Evolutionary conservation across 345 rosid species (phyloP), one percentile per base, ranked within the genome.

Genomic region (Bruguiera parviflora): DNA sequence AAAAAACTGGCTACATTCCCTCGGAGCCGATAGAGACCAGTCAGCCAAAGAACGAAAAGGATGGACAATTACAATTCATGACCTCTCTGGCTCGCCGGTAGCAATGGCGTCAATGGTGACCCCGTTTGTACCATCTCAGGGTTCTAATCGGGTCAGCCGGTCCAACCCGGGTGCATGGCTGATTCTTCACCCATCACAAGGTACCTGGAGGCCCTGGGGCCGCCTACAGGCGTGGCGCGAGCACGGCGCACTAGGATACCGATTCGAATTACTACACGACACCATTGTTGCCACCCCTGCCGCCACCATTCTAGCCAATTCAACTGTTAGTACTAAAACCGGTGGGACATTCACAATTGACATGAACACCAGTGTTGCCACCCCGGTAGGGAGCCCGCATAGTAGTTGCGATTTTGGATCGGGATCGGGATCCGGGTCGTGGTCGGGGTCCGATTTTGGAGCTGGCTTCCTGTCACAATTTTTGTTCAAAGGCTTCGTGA

Each of bases 81-180:
- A 95, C 75, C 89, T 95, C 13, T 95, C 99, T 0, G 99, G 99
- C 0, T 95, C 97, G 2, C 99, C 99, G 0, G 99, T 92, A 0
- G 99, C 99, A 3, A 91, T 87, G 84, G 99, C 99, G 1, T 92
- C 97, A 2, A 95, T 95, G 99, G 96, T 92, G 31, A 95, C 99
- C 24, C 99, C 99, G 2, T 95, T 90, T 27, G 97, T 92, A 1
- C 99, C 92, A 5, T 92, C 97, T 10, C 96, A 96, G 0, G 96
- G 97, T 10, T 81, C 92, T 0, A 87, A 95, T 66, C 83, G 90
- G 2, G 99, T 95, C 25, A 86, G 87, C 49, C 82, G 83, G 25
- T 87, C 96, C 3, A 95, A 91, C 66, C 97, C 99, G 0, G 99
- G 97, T 0, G 97, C 97, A 4, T 95, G 99, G 99, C 83, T 92